phyloP scores from a whole-genome alignment of 139 green algal species.

The Helicosporidium sp. region DNA sequence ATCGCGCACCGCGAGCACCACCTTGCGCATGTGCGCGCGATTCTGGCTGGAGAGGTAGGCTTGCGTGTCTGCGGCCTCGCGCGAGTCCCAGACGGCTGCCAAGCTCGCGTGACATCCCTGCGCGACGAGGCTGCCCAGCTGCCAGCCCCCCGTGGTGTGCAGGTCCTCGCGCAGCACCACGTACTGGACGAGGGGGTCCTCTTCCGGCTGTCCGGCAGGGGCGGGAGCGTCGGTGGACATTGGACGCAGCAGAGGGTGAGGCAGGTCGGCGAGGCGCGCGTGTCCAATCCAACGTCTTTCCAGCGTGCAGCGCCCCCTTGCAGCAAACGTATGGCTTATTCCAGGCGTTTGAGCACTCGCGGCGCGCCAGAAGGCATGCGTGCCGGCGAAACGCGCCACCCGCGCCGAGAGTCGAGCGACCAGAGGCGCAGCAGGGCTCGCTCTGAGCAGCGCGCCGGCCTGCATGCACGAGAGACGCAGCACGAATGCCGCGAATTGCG shows the following conservation, averaged over 20 bases:
- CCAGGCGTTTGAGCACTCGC: neutral
- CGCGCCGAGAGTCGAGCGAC: no score
- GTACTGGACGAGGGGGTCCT: conserved; percentile 59
- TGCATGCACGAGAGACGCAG: no score
- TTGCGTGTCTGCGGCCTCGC: conserved; percentile 25
- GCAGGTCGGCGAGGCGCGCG: no score
- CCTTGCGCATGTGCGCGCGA: conserved; percentile 87
- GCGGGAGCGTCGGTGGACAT: no score
- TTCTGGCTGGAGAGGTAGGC: conserved; percentile 46
- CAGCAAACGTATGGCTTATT: neutral
- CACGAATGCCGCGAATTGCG: no score
- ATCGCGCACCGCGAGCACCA: conserved; percentile 76
- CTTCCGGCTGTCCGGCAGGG: no score
- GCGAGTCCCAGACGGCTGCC: conserved; percentile 56
- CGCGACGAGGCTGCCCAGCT: conserved; percentile 75
- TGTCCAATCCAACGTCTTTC: no score
- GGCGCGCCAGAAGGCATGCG: neutral
- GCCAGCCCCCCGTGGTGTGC: conserved; percentile 57
- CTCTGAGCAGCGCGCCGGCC: no score
- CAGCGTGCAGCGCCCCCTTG: neutral
- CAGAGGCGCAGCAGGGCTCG: no score
- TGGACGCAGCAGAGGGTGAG: no score
- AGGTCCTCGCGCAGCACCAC: conserved; percentile 81
- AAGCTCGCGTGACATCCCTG: conserved; percentile 75
- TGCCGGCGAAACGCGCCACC: no score